Evolutionary conservation across 108 stramenopile species (phyloP).

Genomic region (Schizochytrium sp.): DNA sequence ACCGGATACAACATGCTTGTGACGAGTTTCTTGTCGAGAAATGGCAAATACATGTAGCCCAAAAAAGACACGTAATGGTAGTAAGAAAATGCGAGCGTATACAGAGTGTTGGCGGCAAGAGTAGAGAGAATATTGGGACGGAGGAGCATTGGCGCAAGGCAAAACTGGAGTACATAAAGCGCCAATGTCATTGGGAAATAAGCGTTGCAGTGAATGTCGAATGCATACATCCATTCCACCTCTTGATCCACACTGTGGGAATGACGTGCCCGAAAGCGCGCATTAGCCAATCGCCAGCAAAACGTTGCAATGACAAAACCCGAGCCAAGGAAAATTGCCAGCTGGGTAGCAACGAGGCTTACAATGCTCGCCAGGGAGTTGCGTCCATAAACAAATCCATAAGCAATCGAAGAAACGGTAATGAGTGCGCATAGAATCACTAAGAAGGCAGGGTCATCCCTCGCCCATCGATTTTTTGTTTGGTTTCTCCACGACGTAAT

Average conservation of each 20-base stretch:
- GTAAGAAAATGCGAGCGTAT: conserved; percentile 86
- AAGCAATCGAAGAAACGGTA: conserved; percentile 78
- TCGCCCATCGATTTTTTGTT: conserved; percentile 96
- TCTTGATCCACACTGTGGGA: conserved; percentile 87
- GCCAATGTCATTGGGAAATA: conserved; percentile 93
- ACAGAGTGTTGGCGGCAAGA: conserved; percentile 88
- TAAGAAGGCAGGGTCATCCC: conserved; percentile 97
- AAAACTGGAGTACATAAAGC: conserved; percentile 92
- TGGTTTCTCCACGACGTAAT: conserved; percentile 67
- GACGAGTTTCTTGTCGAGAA: conserved; percentile 44
- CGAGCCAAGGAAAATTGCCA: conserved; percentile 73
- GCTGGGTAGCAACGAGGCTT: conserved; percentile 63
- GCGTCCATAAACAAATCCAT: conserved; percentile 80
- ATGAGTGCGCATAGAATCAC: conserved; percentile 87
- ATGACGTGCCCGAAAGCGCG: conserved; percentile 68
- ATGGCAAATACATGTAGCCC: conserved; percentile 48
- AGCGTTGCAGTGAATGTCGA: conserved; percentile 97
- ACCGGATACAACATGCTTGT: conserved; percentile 52
- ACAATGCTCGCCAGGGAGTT: conserved; percentile 70
- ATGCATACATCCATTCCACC: conserved; percentile 97
- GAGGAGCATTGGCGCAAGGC: conserved; percentile 90
- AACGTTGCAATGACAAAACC: conserved; percentile 72
- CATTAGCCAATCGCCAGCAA: conserved; percentile 71
- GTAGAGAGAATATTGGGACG: conserved; percentile 83
- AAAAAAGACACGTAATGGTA: conserved; percentile 86